A percentile compares a stretch with the other conserved stretches of the same genome.
These are phyloP conservation scores for Aspergillus sojae DNA, from an alignment of 2,329 filamentous ascomycete genomes.

Conservation along the genomic window DNA sequence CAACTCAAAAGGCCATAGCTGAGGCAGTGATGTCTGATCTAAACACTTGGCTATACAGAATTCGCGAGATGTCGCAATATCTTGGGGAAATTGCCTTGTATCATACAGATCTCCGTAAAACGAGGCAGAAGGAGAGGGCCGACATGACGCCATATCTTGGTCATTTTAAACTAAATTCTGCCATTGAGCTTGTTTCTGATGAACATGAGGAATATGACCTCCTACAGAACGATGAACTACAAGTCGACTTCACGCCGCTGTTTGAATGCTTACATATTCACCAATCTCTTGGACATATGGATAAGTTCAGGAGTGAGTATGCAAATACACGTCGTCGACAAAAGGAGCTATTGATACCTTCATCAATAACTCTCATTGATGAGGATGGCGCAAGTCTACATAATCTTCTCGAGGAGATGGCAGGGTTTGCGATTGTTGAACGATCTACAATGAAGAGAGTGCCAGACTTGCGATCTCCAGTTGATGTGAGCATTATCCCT, in stretches of 20 bases:
- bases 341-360: conserved; percentile 85
- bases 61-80: conserved; percentile 94
- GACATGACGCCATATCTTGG: conserved; percentile 74
- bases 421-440: conserved; percentile 95
- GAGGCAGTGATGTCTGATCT: conserved; percentile 96
- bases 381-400: conserved; percentile 87
- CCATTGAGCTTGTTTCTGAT: conserved; percentile 92
- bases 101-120: conserved; percentile 84
- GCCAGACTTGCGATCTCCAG: conserved; percentile 76
- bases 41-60: conserved; percentile 94
- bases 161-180: conserved; percentile 90
- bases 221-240: conserved; percentile 89
- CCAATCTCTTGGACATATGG: conserved; percentile 86
- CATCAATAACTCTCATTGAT: conserved; percentile 72
- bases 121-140: conserved; percentile 78
- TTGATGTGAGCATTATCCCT: conserved; percentile 65
- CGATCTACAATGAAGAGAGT: conserved; percentile 87
- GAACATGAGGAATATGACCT: conserved; percentile 96
- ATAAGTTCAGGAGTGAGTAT: conserved; percentile 89
- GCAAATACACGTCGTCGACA: conserved; percentile 87
- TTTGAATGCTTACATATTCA: conserved; percentile 97
- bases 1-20: conserved; percentile 88
- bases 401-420: conserved; percentile 87
- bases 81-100: conserved; percentile 96
- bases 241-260: conserved; percentile 90